phyloP scores from a whole-genome alignment of 129 eudicot species.

The Mikania micrantha region DNA sequence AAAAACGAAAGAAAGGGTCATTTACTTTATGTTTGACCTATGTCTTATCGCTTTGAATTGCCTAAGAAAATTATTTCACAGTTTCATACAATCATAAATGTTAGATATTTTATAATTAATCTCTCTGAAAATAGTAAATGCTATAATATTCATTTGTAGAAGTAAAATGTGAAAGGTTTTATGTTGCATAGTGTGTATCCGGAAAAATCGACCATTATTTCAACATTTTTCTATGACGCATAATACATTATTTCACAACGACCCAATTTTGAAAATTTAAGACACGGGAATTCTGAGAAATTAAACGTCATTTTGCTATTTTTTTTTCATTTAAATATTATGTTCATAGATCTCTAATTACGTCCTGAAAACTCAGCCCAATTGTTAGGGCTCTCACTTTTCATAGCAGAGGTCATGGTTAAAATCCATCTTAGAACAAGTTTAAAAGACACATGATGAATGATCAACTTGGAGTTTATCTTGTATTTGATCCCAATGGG shows the following conservation, averaged over 20 bases:
- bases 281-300: background rate
- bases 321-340: background rate
- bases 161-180: conserved; percentile 17
- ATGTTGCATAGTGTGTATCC: conserved; percentile 17
- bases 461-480: too few relatives aligned
- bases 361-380: too few relatives aligned
- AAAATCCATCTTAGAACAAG: too few relatives aligned
- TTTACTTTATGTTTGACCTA: conserved; percentile 28
- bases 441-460: too few relatives aligned
- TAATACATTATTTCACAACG: background rate
- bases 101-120: conserved; percentile 9
- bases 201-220: background rate
- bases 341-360: background rate
- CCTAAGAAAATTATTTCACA: conserved; percentile 9
- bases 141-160: conserved; percentile 12
- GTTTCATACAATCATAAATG: too few relatives aligned
- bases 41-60: background rate
- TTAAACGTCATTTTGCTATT: too few relatives aligned
- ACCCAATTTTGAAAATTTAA: background rate
- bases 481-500: too few relatives aligned
- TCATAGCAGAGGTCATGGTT: too few relatives aligned
- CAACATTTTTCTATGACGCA: background rate
- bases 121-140: conserved; percentile 21
- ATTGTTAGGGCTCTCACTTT: too few relatives aligned
- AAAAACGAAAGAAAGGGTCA: conserved; percentile 7